Evolutionary conservation across 331 rosid species (phyloP), one percentile per base, ranked within the genome.

Genomic region (Acacia concinna): DNA sequence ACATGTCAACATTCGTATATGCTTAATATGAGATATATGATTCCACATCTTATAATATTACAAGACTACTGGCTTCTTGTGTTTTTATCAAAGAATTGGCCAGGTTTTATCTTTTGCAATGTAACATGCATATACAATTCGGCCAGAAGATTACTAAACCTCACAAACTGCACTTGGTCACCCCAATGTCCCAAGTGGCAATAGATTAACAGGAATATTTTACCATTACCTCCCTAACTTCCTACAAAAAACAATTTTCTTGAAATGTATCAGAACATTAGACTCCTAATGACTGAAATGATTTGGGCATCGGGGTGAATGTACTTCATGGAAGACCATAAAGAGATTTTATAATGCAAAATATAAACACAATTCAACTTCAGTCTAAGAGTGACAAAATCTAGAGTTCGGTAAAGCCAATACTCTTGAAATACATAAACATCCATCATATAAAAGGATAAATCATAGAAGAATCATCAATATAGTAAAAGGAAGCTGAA

Each of bases 131-230:
- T 51, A 64, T 60, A 57, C 38, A 64, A 23, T 38, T 21, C 14
- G 4, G 6, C 38, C 59, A 67, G 46, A 71, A 56, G n/a, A 65
- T 75, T 41, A 28, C 56, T 13, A 73, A 72, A 72, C 59, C 35
- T 9, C 46, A 41, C 47, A 62, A 60, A 31, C 72, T 30, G 27
- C 66, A 76, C 18, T 40, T 68, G 28, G 30, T 46, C 40, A 69
- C 68, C 27, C 34, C 32, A 43, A 51, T 59, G 25, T 44, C 75
- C 73, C 3, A 23, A 40, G 76, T 17, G n/a, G 41, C 4, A 30
- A 83, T 15, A 66, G 64, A 83, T 67, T 49, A 56, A 51, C 49
- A 79, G 9, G 63, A 60, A 64, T 20, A 51, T 25, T 60, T 40
- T 10, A 70, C 71, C 54, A 65, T 25, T 43, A 34, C 15, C 34